Evolutionary conservation across 176 grass and related monocot species (phyloP).

Genomic region (Phoenix dactylifera): DNA sequence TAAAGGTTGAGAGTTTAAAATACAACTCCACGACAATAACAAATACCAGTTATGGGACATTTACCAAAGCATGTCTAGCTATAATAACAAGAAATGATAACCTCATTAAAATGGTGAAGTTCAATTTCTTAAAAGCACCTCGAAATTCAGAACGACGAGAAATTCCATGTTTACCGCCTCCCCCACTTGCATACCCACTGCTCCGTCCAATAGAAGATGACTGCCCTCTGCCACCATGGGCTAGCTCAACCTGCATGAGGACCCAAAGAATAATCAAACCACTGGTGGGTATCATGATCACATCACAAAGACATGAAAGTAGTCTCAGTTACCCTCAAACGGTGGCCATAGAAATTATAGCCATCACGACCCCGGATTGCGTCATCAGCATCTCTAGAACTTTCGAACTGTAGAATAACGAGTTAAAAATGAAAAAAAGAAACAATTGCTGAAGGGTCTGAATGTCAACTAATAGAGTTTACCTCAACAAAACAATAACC

Average conservation of each 20-base stretch:
- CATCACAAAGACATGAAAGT: neutral
- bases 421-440: neutral
- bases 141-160: conserved; percentile 19
- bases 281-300: too few species aligned
- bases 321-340: conserved; percentile 10
- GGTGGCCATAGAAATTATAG: conserved; percentile 16
- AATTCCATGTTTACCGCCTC: conserved; percentile 11
- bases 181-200: conserved; percentile 4
- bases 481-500: conserved; percentile 25
- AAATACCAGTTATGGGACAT: too few species aligned
- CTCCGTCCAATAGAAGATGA: conserved; percentile 14
- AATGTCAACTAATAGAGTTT: neutral
- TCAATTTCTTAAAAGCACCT: neutral
- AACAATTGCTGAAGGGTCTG: too few species aligned
- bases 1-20: neutral
- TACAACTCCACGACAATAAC: too few species aligned
- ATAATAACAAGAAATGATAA: too few species aligned
- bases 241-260: conserved; percentile 6
- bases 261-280: too few species aligned
- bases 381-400: conserved; percentile 17
- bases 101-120: neutral
- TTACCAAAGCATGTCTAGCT: too few species aligned
- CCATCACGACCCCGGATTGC: conserved; percentile 19
- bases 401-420: conserved; percentile 4
- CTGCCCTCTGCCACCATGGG: conserved; percentile 23